A percentile compares a stretch with the other conserved stretches of the same genome.
Conservation (phyloP, 768 basidiomycete species). For the Lentinula raphanica region DNA sequence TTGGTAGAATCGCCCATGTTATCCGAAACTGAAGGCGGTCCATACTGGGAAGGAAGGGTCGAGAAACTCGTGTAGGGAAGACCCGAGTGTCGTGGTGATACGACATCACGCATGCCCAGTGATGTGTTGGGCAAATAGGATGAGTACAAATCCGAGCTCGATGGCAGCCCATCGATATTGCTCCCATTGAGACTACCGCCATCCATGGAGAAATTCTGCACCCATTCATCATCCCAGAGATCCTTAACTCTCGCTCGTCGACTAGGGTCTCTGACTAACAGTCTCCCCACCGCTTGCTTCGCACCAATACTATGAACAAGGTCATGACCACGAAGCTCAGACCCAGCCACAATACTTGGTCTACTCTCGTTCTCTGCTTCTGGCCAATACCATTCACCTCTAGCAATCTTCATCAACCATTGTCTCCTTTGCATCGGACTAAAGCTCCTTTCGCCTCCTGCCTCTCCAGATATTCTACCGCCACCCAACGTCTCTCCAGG, state of each 20-base stretch:
- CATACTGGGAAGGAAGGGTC: background rate
- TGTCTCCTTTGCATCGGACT: slow-evolving; percentile 37
- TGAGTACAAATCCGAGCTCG: background rate
- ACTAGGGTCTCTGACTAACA: slow-evolving; percentile 68
- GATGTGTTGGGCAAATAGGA: background rate
- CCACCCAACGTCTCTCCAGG: slow-evolving; percentile 20
- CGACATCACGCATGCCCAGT: background rate
- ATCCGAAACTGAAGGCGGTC: background rate
- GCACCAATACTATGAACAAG: slow-evolving; percentile 41
- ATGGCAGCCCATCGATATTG: background rate
- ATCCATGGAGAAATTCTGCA: background rate
- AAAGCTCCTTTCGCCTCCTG: slow-evolving; percentile 16
- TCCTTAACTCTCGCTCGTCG: slow-evolving; percentile 58
- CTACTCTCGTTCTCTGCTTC: slow-evolving; percentile 9
- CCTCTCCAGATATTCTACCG: slow-evolving; percentile 18
- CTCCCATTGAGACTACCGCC: background rate
- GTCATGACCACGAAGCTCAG: slow-evolving; percentile 29
- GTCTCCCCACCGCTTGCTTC: slow-evolving; percentile 46
- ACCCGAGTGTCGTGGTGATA: background rate
- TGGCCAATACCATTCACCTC: slow-evolving; percentile 77
- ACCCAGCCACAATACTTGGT: slow-evolving; percentile 12
- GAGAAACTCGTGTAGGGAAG: background rate
- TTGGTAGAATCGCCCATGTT: background rate
- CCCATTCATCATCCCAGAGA: slow-evolving; percentile 55
- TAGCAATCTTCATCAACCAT: slow-evolving; percentile 76